Percentiles rank a stretch among this genome's conserved stretches.
phyloP scores from a whole-genome alignment of 1,284 basidiomycete species.

The Earliella scabrosa region DNA sequence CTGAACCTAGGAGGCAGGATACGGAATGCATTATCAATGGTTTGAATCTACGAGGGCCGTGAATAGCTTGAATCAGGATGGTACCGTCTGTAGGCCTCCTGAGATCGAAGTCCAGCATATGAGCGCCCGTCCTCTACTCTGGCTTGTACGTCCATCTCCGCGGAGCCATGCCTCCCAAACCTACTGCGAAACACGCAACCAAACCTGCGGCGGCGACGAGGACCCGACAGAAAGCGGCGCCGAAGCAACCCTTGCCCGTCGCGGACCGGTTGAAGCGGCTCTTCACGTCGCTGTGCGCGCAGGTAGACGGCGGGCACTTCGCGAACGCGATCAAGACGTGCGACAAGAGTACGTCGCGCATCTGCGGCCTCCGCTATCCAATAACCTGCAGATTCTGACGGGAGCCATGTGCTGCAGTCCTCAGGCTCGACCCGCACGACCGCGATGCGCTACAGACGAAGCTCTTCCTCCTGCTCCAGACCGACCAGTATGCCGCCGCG shows the following conservation, averaged over 20 bases:
- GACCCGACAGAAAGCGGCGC: slow-evolving; percentile 13
- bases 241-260: slow-evolving; percentile 56
- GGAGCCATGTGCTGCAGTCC: too few relatives aligned
- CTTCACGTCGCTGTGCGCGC: slow-evolving; percentile 80
- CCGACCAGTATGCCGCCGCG: slow-evolving; percentile 73
- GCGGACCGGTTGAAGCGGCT: slow-evolving; percentile 70
- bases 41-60: too few relatives aligned
- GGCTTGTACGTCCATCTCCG: not conserved
- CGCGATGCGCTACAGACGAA: slow-evolving; percentile 78
- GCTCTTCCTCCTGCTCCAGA: slow-evolving; percentile 82
- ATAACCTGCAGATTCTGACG: too few relatives aligned
- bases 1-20: too few relatives aligned
- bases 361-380: not conserved
- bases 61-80: too few relatives aligned
- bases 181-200: not conserved
- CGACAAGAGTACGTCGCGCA: slow-evolving; percentile 74
- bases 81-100: too few relatives aligned
- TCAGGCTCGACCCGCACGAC: slow-evolving; percentile 70
- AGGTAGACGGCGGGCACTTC: slow-evolving; percentile 84
- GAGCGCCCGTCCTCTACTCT: not conserved
- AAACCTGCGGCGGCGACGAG: not conserved
- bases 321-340: slow-evolving; percentile 85
- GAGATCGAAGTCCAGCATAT: not conserved
- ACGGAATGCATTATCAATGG: too few relatives aligned
- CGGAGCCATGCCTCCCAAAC: slow-evolving; percentile 16